Conservation (phyloP, 73 alveolate genomes). For the Tetrahymena borealis region DNA sequence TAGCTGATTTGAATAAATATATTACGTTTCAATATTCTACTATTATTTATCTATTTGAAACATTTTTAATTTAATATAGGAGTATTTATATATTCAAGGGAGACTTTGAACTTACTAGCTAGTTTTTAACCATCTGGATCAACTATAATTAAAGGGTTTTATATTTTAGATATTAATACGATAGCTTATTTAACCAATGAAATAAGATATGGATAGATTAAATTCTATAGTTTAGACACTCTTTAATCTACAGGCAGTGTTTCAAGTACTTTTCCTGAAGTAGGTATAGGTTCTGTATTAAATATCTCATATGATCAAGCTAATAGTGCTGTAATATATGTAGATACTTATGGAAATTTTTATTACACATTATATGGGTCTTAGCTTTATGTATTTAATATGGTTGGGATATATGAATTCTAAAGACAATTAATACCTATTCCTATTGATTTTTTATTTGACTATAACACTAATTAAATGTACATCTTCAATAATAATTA, state of each 20-base stretch:
- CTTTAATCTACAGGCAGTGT: neutral
- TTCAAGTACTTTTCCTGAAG: neutral
- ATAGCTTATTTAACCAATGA: neutral
- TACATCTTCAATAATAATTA: too few species aligned
- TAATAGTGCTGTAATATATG: neutral
- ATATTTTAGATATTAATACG: neutral
- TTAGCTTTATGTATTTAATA: neutral
- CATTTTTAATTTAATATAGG: neutral
- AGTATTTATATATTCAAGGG: neutral
- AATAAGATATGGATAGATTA: neutral
- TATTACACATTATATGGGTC: neutral
- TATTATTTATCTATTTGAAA: too few species aligned
- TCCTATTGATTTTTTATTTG: neutral
- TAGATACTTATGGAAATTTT: neutral
- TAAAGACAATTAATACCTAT: neutral
- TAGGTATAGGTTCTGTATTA: neutral
- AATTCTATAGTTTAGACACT: neutral
- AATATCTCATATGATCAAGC: neutral
- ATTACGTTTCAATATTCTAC: neutral
- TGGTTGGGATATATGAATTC: neutral
- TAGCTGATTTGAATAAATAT: too few species aligned
- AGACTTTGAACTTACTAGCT: neutral
- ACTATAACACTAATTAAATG: neutral
- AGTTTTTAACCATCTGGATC: neutral
- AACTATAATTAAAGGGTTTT: neutral